phyloP scores from a whole-genome alignment of 257 asterid genomes.

The Solanum phureja region DNA sequence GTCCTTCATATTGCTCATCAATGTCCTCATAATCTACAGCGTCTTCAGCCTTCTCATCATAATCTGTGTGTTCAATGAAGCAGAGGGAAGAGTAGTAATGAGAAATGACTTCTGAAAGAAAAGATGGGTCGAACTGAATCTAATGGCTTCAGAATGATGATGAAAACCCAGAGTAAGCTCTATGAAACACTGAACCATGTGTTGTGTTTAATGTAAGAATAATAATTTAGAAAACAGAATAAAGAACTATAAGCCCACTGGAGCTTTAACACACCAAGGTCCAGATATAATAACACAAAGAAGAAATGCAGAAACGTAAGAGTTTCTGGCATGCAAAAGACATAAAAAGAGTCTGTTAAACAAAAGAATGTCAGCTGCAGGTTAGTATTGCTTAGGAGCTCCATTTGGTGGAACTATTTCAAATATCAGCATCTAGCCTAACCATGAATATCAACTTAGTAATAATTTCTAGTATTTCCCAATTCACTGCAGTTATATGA shows the following conservation, averaged over 20 bases:
- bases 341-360: neutral
- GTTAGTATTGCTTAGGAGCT: neutral
- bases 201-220: neutral
- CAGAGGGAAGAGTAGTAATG: neutral
- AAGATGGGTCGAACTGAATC: neutral
- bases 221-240: neutral
- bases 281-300: neutral
- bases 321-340: neutral
- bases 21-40: conserved; percentile 97
- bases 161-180: neutral
- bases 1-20: conserved; percentile 98
- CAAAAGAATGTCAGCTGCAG: neutral
- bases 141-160: neutral
- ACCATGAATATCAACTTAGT: neutral
- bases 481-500: neutral
- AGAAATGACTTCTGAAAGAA: conserved; percentile 9
- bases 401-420: neutral
- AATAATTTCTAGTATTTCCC: neutral
- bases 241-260: neutral
- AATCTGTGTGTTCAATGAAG: conserved; percentile 43
- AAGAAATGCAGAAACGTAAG: neutral
- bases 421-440: neutral
- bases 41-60: conserved; percentile 85
- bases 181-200: neutral
- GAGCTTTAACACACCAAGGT: neutral